A percentile compares a stretch with the other conserved stretches of the same genome.
These are phyloP conservation scores for Zasmidium citrigriseum DNA, from an alignment of 2,329 filamentous ascomycete species.

Conservation along the genomic window DNA sequence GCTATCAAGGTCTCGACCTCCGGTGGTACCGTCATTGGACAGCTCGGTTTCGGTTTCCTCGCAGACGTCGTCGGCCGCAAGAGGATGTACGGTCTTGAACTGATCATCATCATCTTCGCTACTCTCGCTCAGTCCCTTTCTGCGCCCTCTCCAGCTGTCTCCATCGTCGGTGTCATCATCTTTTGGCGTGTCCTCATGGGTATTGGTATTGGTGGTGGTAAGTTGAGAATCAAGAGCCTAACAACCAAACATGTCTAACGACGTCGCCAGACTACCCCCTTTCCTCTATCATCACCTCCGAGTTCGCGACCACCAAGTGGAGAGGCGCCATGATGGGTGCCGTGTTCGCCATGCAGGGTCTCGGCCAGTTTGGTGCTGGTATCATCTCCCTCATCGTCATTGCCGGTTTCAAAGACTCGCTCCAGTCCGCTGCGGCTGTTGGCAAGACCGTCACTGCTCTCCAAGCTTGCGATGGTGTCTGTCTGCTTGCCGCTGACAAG, in stretches of 20 bases:
- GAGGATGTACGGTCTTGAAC: conserved; percentile 80
- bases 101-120: conserved; percentile 78
- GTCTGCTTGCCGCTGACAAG: conserved; percentile 74
- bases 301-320: conserved; percentile 85
- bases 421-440: conserved; percentile 29
- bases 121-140: conserved; percentile 72
- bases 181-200: conserved; percentile 84
- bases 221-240: conserved; percentile 4
- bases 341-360: conserved; percentile 85
- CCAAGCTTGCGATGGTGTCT: conserved; percentile 62
- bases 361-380: conserved; percentile 75
- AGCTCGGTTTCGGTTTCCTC: conserved; percentile 75
- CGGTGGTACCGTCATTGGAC: conserved; percentile 79
- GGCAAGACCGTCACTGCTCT: conserved; percentile 44
- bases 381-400: conserved; percentile 70
- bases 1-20: conserved; percentile 85
- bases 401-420: conserved; percentile 40
- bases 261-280: conserved; percentile 67
- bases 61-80: conserved; percentile 78
- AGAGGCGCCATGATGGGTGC: conserved; percentile 84
- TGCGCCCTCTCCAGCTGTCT: conserved; percentile 62
- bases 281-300: conserved; percentile 80
- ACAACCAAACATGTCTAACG: background rate
- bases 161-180: conserved; percentile 66
- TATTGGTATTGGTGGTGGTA: conserved; percentile 69